phyloP scores from a whole-genome alignment of 2,329 filamentous ascomycete species.

The Aspergillus unguis region DNA sequence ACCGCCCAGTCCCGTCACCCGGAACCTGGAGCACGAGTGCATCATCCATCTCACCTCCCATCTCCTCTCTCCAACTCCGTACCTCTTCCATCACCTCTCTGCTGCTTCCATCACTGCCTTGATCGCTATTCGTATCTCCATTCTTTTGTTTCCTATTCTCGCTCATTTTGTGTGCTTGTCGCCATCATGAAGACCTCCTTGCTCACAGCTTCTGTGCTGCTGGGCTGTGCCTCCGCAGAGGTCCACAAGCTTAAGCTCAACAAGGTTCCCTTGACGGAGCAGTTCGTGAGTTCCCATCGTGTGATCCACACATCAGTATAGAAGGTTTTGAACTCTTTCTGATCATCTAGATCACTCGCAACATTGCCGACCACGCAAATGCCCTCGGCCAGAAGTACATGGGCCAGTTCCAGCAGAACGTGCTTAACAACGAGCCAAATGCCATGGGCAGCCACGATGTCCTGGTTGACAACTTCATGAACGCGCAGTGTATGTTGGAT shows the following conservation, averaged over 20 bases:
- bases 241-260: slow-evolving; percentile 97
- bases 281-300: slow-evolving; percentile 65
- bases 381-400: slow-evolving; percentile 95
- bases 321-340: slow-evolving; percentile 11
- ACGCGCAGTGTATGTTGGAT: slow-evolving; percentile 80
- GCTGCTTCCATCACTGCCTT: slow-evolving; percentile 22
- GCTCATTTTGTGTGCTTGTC: slow-evolving; percentile 5
- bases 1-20: slow-evolving; percentile 2
- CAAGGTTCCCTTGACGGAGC: slow-evolving; percentile 89
- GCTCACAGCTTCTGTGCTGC: slow-evolving; percentile 73
- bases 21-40: slow-evolving; percentile 12
- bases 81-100: slow-evolving; percentile 17
- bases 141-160: slow-evolving; percentile 17
- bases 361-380: slow-evolving; percentile 76
- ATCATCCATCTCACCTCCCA: slow-evolving; percentile 23
- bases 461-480: slow-evolving; percentile 94
- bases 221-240: slow-evolving; percentile 77
- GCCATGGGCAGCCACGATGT: slow-evolving; percentile 70
- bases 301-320: not conserved
- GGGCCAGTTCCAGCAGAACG: slow-evolving; percentile 68
- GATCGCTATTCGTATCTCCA: slow-evolving; percentile 17
- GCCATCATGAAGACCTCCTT: slow-evolving; percentile 79
- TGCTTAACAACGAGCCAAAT: slow-evolving; percentile 73
- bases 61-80: slow-evolving; percentile 17
- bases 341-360: slow-evolving; percentile 62